Evolutionary conservation across 140 eudicot genomes (phyloP).

Genomic region (Anethum foeniculum): DNA sequence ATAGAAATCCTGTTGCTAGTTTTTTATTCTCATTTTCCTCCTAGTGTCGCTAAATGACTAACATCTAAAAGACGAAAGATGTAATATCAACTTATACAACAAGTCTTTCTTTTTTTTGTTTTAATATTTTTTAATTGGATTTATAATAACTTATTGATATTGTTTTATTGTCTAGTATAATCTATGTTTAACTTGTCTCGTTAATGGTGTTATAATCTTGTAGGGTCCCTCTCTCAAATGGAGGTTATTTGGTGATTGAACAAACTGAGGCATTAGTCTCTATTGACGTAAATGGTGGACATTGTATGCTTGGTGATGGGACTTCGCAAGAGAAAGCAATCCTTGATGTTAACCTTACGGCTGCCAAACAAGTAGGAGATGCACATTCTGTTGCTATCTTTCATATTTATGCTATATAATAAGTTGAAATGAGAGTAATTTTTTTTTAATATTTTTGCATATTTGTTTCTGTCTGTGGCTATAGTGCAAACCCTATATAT

Average conservation of each 20-base stretch:
- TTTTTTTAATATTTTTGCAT: not conserved
- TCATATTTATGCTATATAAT: not conserved
- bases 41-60: not conserved
- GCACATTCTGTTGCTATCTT: conserved; percentile 4
- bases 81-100: not conserved
- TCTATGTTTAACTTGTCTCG: not conserved
- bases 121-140: not conserved
- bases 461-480: not conserved
- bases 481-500: not conserved
- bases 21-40: not conserved
- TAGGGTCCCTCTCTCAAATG: conserved; percentile 85
- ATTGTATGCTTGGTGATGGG: conserved; percentile 91
- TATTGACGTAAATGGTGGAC: conserved; percentile 97
- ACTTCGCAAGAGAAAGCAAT: conserved; percentile 89
- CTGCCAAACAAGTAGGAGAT: conserved; percentile 85
- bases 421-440: not conserved
- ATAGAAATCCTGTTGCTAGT: not conserved
- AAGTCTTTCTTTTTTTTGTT: not conserved
- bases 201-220: conserved; percentile 5
- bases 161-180: not conserved
- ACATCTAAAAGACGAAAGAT: not conserved
- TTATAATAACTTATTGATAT: not conserved
- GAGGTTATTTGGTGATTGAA: conserved; percentile 94
- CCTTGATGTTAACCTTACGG: conserved; percentile 93
- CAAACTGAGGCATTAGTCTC: conserved; percentile 99